Evolutionary conservation across 2,329 filamentous ascomycete genomes (phyloP).

Genomic region (Sporothrix globosa): DNA sequence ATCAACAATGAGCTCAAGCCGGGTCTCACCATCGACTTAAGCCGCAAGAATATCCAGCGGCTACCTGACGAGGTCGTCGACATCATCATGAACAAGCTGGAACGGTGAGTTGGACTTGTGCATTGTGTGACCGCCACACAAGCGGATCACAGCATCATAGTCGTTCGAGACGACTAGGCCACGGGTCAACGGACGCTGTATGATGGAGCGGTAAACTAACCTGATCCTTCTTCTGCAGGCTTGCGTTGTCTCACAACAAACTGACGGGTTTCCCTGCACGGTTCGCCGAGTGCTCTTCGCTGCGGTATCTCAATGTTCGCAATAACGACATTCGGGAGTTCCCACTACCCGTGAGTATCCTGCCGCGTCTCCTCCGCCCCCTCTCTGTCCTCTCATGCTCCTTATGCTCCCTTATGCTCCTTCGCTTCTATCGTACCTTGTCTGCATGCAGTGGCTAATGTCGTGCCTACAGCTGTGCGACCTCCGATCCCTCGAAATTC

Average conservation of each 20-base stretch:
- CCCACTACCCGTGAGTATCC: slow-evolving; percentile 55
- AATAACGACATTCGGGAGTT: slow-evolving; percentile 73
- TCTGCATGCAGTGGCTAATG: slow-evolving; percentile 19
- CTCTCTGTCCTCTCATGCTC: background rate
- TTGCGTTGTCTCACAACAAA: slow-evolving; percentile 81
- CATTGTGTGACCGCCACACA: background rate
- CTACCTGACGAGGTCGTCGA: slow-evolving; percentile 75
- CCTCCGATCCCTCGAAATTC: slow-evolving; percentile 83
- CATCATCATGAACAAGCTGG: slow-evolving; percentile 72
- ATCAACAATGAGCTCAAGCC: slow-evolving; percentile 65
- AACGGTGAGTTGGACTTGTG: slow-evolving; percentile 57
- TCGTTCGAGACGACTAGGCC: background rate
- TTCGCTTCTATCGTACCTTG: slow-evolving; percentile 33
- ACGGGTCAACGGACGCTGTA: background rate
- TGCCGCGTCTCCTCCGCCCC: background rate
- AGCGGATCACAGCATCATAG: background rate
- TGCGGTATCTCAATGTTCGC: slow-evolving; percentile 79
- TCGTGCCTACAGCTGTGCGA: slow-evolving; percentile 69
- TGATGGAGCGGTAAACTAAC: background rate
- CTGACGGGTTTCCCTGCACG: slow-evolving; percentile 69
- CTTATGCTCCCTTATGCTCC: slow-evolving; percentile 14
- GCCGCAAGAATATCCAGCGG: slow-evolving; percentile 71
- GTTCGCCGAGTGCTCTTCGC: slow-evolving; percentile 74
- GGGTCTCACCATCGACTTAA: slow-evolving; percentile 77
- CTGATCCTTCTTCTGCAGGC: slow-evolving; percentile 49